Conservation (phyloP, 306 rosid species). For the cucumber (Cucumis sativus) region DNA sequence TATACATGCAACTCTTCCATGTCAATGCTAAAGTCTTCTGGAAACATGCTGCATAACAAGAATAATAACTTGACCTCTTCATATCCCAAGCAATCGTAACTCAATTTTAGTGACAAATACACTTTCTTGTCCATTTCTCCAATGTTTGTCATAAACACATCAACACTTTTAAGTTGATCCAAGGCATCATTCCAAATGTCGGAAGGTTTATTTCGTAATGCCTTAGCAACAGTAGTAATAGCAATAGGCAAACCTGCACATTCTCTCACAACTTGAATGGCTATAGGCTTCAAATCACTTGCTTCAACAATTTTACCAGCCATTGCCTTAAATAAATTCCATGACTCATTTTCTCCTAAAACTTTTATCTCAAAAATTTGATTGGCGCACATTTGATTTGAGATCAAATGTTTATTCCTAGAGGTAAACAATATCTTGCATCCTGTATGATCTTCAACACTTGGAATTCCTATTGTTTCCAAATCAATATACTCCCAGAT, state of each 20-base stretch:
- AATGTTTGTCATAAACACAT: background rate
- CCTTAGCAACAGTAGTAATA: conserved; percentile 17
- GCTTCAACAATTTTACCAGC: no score
- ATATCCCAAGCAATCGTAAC: background rate
- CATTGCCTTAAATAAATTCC: conserved; percentile 8
- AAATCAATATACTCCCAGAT: conserved; percentile 21
- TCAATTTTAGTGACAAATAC: background rate
- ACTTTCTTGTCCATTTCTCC: background rate
- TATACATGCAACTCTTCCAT: background rate
- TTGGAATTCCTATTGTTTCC: conserved; percentile 16
- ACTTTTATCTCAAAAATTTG: background rate
- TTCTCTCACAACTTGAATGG: conserved; percentile 11
- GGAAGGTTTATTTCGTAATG: background rate
- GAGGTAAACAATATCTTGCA: conserved; percentile 28
- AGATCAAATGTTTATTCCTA: conserved; percentile 7
- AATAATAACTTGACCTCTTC: background rate
- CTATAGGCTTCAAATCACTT: background rate
- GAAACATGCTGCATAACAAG: background rate
- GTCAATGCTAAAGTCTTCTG: background rate
- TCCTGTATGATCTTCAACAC: background rate
- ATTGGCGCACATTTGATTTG: conserved; percentile 3
- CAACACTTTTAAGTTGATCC: background rate
- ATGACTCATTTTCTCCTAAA: conserved; percentile 2
- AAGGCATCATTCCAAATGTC: background rate
- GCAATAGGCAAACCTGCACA: conserved; percentile 35